Percentiles rank a stretch among this genome's conserved stretches.
These are phyloP conservation scores for Hamamelis virginiana DNA, from an alignment of 164 flowering plant genomes.

Conservation along the genomic window DNA sequence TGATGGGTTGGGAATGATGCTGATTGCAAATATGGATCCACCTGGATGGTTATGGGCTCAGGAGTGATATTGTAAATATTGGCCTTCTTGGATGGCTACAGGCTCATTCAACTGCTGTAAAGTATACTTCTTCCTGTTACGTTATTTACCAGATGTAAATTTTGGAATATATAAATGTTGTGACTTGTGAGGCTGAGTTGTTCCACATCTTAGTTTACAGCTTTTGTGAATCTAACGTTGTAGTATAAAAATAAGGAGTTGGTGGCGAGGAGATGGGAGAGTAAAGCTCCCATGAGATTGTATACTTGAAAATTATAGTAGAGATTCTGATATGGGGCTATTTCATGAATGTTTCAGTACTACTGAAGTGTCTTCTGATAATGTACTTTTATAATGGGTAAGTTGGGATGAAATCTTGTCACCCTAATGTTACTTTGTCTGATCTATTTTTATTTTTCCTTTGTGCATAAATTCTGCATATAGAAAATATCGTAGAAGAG, in stretches of 20 bases:
- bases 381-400: not conserved
- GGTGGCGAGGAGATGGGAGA: slow-evolving; percentile 1
- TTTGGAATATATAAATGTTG: not conserved
- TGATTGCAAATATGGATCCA: not conserved
- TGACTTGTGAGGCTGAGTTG: not conserved
- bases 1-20: slow-evolving; percentile 69
- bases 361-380: no score
- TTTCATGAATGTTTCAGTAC: not conserved
- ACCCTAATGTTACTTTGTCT: not conserved
- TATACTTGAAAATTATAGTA: slow-evolving; percentile 1
- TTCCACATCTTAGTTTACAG: slow-evolving; percentile 1
- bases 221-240: slow-evolving; percentile 2
- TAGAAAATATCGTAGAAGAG: not conserved
- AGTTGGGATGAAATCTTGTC: not conserved
- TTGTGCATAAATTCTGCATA: not conserved
- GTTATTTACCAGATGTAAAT: slow-evolving; percentile 13
- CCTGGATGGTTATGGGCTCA: not conserved
- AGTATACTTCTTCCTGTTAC: slow-evolving; percentile 8
- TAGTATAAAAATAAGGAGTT: not conserved
- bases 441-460: not conserved
- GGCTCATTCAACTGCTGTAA: slow-evolving; percentile 6
- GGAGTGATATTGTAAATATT: not conserved
- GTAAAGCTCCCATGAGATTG: not conserved
- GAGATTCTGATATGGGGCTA: not conserved
- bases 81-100: not conserved